Evolutionary conservation across 1,284 basidiomycete species (phyloP).

Genomic region (Ustilago crameri): DNA sequence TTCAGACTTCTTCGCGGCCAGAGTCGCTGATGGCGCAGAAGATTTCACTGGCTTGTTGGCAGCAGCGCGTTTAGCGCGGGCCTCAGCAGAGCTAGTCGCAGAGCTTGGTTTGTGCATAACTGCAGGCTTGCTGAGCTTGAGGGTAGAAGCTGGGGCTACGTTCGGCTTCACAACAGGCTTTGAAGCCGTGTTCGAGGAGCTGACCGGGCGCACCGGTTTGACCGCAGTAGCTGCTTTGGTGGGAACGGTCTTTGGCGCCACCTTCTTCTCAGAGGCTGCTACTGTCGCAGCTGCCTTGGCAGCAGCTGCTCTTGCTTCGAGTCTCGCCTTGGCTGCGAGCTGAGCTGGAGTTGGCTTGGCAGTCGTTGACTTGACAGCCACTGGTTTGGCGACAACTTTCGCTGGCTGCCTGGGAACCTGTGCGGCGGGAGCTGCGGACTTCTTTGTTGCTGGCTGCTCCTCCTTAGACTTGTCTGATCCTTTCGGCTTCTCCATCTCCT

Average conservation of each 20-base stretch:
- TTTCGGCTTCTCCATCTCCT: background rate
- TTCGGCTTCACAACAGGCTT: conserved; percentile 8
- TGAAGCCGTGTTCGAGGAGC: background rate
- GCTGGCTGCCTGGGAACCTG: background rate
- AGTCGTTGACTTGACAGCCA: conserved; percentile 3
- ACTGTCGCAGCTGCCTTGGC: background rate
- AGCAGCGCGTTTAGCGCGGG: conserved; percentile 8
- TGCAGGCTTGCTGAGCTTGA: conserved; percentile 4
- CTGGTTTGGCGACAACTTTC: conserved; percentile 11
- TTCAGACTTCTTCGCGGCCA: conserved; percentile 4
- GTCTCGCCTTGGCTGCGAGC: conserved; percentile 24
- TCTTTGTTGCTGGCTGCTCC: conserved; percentile 2
- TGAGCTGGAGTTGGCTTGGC: conserved; percentile 16
- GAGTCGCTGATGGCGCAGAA: background rate
- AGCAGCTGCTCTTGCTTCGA: conserved; percentile 13
- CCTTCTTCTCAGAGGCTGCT: conserved; percentile 2
- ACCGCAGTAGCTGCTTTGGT: background rate
- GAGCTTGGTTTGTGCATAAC: background rate
- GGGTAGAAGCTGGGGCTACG: background rate
- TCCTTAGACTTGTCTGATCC: background rate
- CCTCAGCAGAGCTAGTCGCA: background rate
- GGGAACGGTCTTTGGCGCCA: background rate
- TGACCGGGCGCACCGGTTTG: conserved; percentile 1
- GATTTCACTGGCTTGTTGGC: conserved; percentile 1
- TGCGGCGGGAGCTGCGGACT: background rate